Evolutionary conservation across 345 rosid genomes (phyloP).

Genomic region (Citrus reticulata): DNA sequence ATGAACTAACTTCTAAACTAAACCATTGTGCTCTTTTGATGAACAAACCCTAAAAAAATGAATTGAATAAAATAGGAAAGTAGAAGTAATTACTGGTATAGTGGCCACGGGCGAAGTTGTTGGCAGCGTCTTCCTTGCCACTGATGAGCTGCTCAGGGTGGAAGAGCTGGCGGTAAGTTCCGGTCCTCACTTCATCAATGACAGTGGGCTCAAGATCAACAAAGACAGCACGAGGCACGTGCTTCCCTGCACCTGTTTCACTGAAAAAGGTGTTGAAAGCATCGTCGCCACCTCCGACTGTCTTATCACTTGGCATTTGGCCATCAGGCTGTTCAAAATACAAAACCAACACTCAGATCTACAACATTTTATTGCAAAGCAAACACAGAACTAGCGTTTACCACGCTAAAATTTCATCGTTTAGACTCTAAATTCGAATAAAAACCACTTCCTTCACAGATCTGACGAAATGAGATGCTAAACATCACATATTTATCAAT

Average conservation of each 20-base stretch:
- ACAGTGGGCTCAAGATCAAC: slow-evolving; percentile 87
- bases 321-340: slow-evolving; percentile 65
- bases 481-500: neutral
- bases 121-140: slow-evolving; percentile 82
- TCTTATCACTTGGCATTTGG: slow-evolving; percentile 73
- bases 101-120: slow-evolving; percentile 85
- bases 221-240: slow-evolving; percentile 75
- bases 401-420: neutral
- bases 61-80: neutral
- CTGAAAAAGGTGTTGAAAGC: slow-evolving; percentile 86
- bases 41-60: no score
- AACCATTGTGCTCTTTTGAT: no score
- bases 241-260: slow-evolving; percentile 79
- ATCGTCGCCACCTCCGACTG: slow-evolving; percentile 76
- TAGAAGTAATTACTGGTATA: slow-evolving; percentile 47
- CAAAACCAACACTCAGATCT: neutral
- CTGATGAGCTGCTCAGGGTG: slow-evolving; percentile 61
- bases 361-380: neutral
- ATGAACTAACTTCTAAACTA: no score
- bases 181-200: slow-evolving; percentile 57
- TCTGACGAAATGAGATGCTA: neutral
- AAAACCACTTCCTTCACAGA: neutral
- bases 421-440: neutral
- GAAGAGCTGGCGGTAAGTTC: slow-evolving; percentile 51
- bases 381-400: neutral